phyloP scores from a whole-genome alignment of 345 rosid genomes.

The Eucalyptus fibrosa region DNA sequence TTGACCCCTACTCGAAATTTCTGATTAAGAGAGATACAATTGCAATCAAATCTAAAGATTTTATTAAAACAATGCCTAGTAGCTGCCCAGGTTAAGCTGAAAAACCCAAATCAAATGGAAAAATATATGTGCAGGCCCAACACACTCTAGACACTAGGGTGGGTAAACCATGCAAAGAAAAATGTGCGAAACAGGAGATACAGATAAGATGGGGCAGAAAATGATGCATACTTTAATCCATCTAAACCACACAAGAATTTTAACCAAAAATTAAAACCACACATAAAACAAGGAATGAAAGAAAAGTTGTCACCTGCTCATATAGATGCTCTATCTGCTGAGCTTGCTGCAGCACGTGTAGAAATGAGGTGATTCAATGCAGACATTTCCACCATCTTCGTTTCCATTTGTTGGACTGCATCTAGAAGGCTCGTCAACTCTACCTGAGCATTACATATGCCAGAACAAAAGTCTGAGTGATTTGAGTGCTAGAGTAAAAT shows the following conservation, averaged over 20 bases:
- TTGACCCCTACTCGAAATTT: background rate
- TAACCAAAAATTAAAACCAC: too few relatives aligned
- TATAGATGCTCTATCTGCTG: conserved; percentile 79
- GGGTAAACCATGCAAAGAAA: background rate
- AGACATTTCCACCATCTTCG: conserved; percentile 98
- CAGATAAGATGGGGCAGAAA: background rate
- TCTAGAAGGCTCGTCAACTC: conserved; percentile 81
- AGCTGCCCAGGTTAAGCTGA: background rate
- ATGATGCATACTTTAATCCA: background rate
- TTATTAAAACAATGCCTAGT: background rate
- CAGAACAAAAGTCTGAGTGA: background rate
- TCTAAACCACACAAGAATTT: background rate
- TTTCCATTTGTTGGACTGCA: conserved; percentile 78
- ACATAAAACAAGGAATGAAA: background rate
- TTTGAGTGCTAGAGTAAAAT: background rate
- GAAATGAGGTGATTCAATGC: conserved; percentile 91
- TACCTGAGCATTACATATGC: conserved; percentile 27
- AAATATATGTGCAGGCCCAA: background rate
- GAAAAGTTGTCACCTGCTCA: conserved; percentile 50
- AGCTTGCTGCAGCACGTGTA: conserved; percentile 88
- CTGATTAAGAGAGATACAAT: background rate
- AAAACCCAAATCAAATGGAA: background rate
- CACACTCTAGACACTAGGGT: background rate
- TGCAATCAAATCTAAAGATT: background rate
- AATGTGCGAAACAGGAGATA: background rate